Conservation (phyloP, 179 eudicot genomes). For the Patellifolia procumbens region DNA sequence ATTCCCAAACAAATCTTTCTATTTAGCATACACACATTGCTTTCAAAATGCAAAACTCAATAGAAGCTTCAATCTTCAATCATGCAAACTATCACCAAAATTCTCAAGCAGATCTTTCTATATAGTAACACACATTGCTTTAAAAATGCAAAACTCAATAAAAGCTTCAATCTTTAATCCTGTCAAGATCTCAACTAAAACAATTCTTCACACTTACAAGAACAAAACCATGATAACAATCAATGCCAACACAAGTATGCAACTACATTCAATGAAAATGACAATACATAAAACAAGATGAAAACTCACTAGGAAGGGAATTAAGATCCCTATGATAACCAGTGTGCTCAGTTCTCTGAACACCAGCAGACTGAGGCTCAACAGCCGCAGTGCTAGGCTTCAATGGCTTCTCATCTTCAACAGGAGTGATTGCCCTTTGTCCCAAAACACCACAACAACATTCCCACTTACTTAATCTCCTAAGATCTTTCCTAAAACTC, state of each 20-base stretch:
- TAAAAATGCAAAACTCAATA: neutral
- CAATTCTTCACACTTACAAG: conserved; percentile 1
- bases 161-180: neutral
- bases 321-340: conserved; percentile 76
- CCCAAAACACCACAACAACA: conserved; percentile 43
- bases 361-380: conserved; percentile 28
- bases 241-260: neutral
- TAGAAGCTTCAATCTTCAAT: neutral
- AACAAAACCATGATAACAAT: neutral
- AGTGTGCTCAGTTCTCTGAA: conserved; percentile 31
- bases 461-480: conserved; percentile 45
- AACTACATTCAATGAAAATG: neutral
- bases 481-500: conserved; percentile 37
- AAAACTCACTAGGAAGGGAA: conserved; percentile 75
- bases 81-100: neutral
- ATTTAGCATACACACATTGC: neutral
- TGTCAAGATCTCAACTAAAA: conserved; percentile 19
- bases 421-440: conserved; percentile 50
- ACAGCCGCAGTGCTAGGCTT: conserved; percentile 36
- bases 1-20: neutral
- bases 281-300: neutral
- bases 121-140: neutral
- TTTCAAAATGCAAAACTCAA: neutral
- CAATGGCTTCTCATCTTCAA: conserved; percentile 77
- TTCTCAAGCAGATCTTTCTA: neutral